phyloP scores from a whole-genome alignment of 768 basidiomycete genomes.

The Russula vinacea region DNA sequence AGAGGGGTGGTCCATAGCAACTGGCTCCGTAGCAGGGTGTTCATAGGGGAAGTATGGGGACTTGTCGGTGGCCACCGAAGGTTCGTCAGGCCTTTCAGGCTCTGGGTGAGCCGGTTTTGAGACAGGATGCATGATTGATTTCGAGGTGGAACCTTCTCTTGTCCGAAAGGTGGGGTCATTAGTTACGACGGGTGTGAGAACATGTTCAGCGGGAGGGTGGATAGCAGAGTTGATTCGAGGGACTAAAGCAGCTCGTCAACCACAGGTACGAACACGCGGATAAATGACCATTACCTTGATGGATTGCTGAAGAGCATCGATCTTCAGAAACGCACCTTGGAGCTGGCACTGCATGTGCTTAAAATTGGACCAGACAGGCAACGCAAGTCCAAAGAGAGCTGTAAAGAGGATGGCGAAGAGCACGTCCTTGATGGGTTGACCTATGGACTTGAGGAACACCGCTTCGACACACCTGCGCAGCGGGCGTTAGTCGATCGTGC shows the following conservation, averaged over 20 bases:
- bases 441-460: slow-evolving; percentile 1
- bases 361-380: slow-evolving; percentile 8
- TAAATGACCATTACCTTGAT: background rate
- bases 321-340: background rate
- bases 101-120: background rate
- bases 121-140: background rate
- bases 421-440: background rate
- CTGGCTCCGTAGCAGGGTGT: background rate
- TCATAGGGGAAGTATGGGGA: background rate
- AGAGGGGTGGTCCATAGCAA: background rate
- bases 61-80: background rate
- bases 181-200: background rate
- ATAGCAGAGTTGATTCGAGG: background rate
- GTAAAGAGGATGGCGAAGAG: slow-evolving; percentile 7
- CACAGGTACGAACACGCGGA: background rate
- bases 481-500: background rate
- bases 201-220: background rate
- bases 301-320: slow-evolving; percentile 13
- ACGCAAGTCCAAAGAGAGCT: slow-evolving; percentile 7
- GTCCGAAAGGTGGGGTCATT: background rate
- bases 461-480: slow-evolving; percentile 4
- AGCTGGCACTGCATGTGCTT: slow-evolving; percentile 2
- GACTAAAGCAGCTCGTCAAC: slow-evolving; percentile 6
- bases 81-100: background rate
- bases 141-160: background rate